Base-by-base conservation (phyloP, 2,329 filamentous ascomycete species). In the Monosporascus ibericus region DNA sequence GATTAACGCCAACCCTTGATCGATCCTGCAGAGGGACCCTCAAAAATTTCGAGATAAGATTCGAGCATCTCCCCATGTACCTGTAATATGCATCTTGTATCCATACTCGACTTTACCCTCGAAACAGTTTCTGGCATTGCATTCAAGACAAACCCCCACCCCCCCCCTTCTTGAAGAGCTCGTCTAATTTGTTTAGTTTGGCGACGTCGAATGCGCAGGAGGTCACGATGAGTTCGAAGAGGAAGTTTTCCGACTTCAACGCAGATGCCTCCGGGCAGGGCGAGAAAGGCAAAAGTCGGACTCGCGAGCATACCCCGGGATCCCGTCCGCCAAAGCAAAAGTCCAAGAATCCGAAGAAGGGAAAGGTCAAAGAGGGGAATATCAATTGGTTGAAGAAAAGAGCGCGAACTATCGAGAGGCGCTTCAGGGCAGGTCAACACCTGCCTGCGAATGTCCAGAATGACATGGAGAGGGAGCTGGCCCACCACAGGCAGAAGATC, bases 381-480 rank as follows among this genome's bases (percentile, higher is more conserved):
- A 69, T 83, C 47, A 81, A 81, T 65, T 80, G 80, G 63, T 76
- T 88, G 49, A 91, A 88, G 72, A 88, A 88, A 69, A 81, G 86
- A 46, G 83, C 84, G 53, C 79, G 89, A 50, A 84, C 85, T 49
- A 81, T 92, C 51, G 80, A 83, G 62, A 78, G 89, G 49, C 77
- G 84, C 9, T 76, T 92, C 36, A 75, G 80, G 47, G 76, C 79
- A 55, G 76, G 79, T 14, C 71, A 80, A 48, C 78, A 83, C 50
- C 75, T 92, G 49, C 86, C 88, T 0, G 85, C 86, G 30, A 79
- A 86, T 62, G 78, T 87, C 9, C 77, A 83, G 52, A 75, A 83
- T 44, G 85, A 90, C 25, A 78, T 88, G 54, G 86, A 92, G 70
- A 79, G 87, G 51, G 88, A 90, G 64, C 72, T 92, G 56, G 79